These are phyloP conservation scores for Euphorbia celastroides DNA, from an alignment of 441 rosid species.

Conservation along the genomic window DNA sequence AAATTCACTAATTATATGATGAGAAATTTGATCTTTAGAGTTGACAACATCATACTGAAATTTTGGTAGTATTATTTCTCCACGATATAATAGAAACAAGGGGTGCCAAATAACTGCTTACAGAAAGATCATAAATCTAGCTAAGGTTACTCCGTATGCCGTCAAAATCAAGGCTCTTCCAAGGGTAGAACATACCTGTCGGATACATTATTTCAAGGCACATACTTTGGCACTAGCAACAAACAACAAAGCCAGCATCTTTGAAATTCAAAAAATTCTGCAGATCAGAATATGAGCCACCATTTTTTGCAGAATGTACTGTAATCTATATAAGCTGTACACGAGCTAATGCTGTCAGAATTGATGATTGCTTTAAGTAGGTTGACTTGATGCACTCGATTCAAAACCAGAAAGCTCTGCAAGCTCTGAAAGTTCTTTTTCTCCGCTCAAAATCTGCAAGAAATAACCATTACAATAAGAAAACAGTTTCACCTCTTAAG, in stretches of 20 bases:
- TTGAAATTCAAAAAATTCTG: neutral
- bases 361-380: conserved; percentile 12
- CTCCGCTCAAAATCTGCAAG: conserved; percentile 70
- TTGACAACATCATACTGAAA: no score
- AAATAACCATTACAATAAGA: conserved; percentile 5
- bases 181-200: no score
- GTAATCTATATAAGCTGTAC: conserved; percentile 12
- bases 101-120: no score
- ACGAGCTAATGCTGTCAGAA: conserved; percentile 4
- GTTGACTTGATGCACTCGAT: conserved; percentile 17
- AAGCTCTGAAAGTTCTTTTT: conserved; percentile 57
- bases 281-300: neutral
- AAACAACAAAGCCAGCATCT: no score
- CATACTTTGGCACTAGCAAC: no score
- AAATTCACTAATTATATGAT: no score
- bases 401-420: conserved; percentile 60
- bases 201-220: no score
- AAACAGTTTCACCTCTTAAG: neutral
- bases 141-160: neutral
- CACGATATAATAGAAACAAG: no score
- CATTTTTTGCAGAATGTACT: neutral
- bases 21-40: no score
- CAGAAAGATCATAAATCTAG: neutral
- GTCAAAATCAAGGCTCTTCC: neutral
- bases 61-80: no score